Conservation (phyloP, 192 early-diverging fungal species). For the Podila epicladia region DNA sequence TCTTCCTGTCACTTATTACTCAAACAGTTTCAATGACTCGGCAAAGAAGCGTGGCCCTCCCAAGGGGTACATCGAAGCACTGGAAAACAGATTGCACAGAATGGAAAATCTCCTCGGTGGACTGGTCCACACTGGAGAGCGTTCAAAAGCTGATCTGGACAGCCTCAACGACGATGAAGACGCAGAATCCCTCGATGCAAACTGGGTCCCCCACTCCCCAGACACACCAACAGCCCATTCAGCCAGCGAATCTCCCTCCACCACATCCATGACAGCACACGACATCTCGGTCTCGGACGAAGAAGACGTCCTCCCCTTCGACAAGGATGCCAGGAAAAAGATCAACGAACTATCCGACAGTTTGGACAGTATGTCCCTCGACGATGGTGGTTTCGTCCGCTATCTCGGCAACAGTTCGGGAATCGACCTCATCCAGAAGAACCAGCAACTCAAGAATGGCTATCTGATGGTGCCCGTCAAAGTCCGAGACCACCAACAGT, state of each 20-base stretch:
- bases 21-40: slow-evolving; percentile 20
- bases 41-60: slow-evolving; percentile 77
- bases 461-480: slow-evolving; percentile 52
- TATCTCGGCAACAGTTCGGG: slow-evolving; percentile 82
- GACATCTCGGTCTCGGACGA: slow-evolving; percentile 6
- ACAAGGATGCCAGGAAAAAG: slow-evolving; percentile 30
- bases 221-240: slow-evolving; percentile 9
- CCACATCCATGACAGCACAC: background rate
- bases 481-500: slow-evolving; percentile 29
- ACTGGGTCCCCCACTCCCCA: slow-evolving; percentile 35
- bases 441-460: slow-evolving; percentile 62
- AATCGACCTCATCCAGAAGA: slow-evolving; percentile 76
- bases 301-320: slow-evolving; percentile 16
- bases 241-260: slow-evolving; percentile 1
- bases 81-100: slow-evolving; percentile 78
- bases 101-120: slow-evolving; percentile 73
- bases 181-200: slow-evolving; percentile 28
- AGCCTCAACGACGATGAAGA: slow-evolving; percentile 37
- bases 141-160: slow-evolving; percentile 38
- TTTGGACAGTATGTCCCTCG: slow-evolving; percentile 71
- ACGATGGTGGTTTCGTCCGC: slow-evolving; percentile 72
- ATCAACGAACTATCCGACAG: slow-evolving; percentile 62
- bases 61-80: slow-evolving; percentile 87
- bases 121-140: slow-evolving; percentile 61
- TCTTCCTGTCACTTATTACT: background rate